These are phyloP conservation scores for Rosa persica DNA, from an alignment of 306 rosid genomes.

Conservation along the genomic window DNA sequence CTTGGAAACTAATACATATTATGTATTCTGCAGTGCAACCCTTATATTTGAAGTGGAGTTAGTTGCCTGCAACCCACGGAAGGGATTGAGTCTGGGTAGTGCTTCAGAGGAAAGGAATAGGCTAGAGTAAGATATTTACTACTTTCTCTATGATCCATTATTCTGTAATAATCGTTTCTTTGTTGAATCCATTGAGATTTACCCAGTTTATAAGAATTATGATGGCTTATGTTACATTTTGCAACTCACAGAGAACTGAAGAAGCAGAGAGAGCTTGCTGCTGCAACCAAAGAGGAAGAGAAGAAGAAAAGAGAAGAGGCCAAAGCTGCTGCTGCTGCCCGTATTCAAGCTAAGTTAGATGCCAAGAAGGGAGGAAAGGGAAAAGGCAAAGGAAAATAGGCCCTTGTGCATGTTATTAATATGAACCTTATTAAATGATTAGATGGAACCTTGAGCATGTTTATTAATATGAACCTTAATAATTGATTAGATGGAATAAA, in stretches of 20 bases:
- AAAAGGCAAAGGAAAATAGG: conserved; percentile 76
- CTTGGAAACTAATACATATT: conserved; percentile 1
- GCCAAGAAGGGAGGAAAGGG: conserved; percentile 95
- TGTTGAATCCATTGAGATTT: neutral
- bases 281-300: conserved; percentile 85
- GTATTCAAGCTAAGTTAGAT: conserved; percentile 87
- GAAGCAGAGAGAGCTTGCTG: conserved; percentile 90
- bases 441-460: neutral
- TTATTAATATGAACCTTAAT: conserved; percentile 4
- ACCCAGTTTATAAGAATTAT: conserved; percentile 7
- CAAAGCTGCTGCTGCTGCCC: conserved; percentile 91
- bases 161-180: neutral
- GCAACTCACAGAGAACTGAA: conserved; percentile 65
- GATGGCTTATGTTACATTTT: conserved; percentile 14
- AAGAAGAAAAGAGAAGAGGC: conserved; percentile 87
- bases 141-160: neutral
- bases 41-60: conserved; percentile 91
- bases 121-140: conserved; percentile 67
- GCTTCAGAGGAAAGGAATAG: conserved; percentile 96
- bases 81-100: conserved; percentile 79
- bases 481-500: neutral
- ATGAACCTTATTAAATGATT: too few species aligned
- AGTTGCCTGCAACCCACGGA: conserved; percentile 85
- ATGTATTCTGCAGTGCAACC: conserved; percentile 63
- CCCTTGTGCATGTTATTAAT: neutral